Conservation (phyloP, 108 stramenopile species). For the Schizochytrium sp. region DNA sequence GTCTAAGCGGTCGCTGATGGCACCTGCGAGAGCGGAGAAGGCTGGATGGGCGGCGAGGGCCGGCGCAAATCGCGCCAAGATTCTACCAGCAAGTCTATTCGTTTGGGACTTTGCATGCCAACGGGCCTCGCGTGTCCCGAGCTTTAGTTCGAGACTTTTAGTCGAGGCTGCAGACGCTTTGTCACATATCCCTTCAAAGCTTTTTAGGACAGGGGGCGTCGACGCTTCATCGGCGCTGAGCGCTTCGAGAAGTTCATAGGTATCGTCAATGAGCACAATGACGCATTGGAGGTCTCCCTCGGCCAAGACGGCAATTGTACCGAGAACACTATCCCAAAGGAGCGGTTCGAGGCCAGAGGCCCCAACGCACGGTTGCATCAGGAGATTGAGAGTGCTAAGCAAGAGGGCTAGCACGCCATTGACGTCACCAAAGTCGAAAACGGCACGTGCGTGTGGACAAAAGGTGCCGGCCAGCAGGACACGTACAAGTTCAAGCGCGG, state of each 20-base stretch:
- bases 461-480: neutral
- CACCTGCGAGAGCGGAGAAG: neutral
- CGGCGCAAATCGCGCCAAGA: neutral
- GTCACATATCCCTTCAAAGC: neutral
- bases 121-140: neutral
- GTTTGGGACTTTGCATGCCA: neutral
- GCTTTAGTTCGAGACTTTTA: neutral
- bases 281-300: neutral
- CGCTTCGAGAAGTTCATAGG: neutral
- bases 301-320: neutral
- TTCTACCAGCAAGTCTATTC: neutral
- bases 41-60: neutral
- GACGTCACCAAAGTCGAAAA: neutral
- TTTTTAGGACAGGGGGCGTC: neutral
- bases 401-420: neutral
- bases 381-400: neutral
- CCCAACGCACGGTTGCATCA: neutral
- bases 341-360: neutral
- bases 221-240: neutral
- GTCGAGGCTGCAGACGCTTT: neutral
- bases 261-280: neutral
- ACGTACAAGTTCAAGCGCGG: neutral
- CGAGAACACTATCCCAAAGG: neutral
- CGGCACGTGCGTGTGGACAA: neutral
- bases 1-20: neutral